Conservation (phyloP, 2,329 filamentous ascomycete species). For the Paecilomyces variotii region DNA sequence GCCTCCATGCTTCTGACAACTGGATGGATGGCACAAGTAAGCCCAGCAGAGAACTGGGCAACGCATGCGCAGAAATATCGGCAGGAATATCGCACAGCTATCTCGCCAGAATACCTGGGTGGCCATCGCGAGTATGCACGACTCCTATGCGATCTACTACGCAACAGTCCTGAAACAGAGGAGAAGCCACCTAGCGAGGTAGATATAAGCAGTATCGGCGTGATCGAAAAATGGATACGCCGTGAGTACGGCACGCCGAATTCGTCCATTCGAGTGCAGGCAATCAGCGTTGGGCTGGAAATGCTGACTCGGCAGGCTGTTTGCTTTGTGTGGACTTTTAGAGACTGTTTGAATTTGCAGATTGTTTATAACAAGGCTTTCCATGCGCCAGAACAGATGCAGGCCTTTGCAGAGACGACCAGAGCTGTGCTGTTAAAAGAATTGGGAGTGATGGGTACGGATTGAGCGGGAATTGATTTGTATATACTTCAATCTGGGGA, state of each 20-base stretch:
- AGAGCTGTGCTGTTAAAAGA: no score
- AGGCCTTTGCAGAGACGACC: no score
- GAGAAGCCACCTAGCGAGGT: slow-evolving; percentile 22
- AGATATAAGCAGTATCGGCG: slow-evolving; percentile 13
- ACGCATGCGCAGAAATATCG: slow-evolving; percentile 10
- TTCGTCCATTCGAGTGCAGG: slow-evolving; percentile 15
- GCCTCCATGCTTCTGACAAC: slow-evolving; percentile 10
- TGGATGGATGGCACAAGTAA: slow-evolving; percentile 9
- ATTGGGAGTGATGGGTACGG: no score
- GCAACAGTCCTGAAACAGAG: slow-evolving; percentile 10
- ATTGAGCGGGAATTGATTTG: no score
- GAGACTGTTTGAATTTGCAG: slow-evolving; percentile 17
- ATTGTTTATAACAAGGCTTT: no score
- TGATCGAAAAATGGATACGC: slow-evolving; percentile 9
- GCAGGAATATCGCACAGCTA: slow-evolving; percentile 12
- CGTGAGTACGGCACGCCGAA: slow-evolving; percentile 14
- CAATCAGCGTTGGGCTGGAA: slow-evolving; percentile 23
- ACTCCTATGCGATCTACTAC: slow-evolving; percentile 12
- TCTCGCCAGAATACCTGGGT: slow-evolving; percentile 14
- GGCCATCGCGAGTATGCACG: slow-evolving; percentile 21
- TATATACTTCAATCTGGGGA: no score
- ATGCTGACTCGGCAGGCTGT: slow-evolving; percentile 20
- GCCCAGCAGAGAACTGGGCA: slow-evolving; percentile 6
- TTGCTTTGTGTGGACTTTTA: slow-evolving; percentile 25
- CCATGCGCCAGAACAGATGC: no score